Evolutionary conservation across 192 early-diverging fungal species (phyloP).

Genomic region (Nowakowskiella sp.): DNA sequence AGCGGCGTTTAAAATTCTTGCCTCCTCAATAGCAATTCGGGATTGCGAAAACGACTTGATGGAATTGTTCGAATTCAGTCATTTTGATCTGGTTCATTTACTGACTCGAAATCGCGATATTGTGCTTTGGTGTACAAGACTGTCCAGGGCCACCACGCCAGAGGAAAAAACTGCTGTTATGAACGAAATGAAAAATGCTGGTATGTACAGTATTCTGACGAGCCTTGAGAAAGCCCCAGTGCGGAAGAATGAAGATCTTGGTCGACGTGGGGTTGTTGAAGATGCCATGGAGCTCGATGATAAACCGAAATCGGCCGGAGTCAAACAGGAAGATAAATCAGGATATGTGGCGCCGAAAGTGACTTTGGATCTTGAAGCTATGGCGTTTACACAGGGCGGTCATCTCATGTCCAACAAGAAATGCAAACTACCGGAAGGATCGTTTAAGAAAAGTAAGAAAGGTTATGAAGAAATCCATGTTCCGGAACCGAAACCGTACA

Average conservation of each 20-base stretch:
- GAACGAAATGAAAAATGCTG: constrained; percentile 66
- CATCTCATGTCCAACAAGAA: constrained; percentile 98
- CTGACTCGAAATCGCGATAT: constrained; percentile 80
- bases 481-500: constrained; percentile 70
- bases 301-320: constrained; percentile 34
- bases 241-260: constrained; percentile 44
- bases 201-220: constrained; percentile 63
- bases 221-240: constrained; percentile 46
- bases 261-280: constrained; percentile 54
- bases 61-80: constrained; percentile 90
- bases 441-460: constrained; percentile 78
- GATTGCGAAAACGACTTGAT: constrained; percentile 96
- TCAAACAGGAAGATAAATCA: no score
- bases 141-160: constrained; percentile 64
- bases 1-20: constrained; percentile 65
- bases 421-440: constrained; percentile 83
- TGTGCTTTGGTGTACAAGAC: constrained; percentile 84
- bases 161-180: constrained; percentile 32
- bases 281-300: constrained; percentile 63
- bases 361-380: constrained; percentile 65
- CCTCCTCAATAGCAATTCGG: constrained; percentile 53
- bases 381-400: constrained; percentile 86
- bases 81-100: constrained; percentile 90
- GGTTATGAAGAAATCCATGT: constrained; percentile 95
- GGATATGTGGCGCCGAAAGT: constrained; percentile 33